Base-by-base conservation (phyloP, 345 rosid genomes). In the Arabidopsis arenosa region DNA sequence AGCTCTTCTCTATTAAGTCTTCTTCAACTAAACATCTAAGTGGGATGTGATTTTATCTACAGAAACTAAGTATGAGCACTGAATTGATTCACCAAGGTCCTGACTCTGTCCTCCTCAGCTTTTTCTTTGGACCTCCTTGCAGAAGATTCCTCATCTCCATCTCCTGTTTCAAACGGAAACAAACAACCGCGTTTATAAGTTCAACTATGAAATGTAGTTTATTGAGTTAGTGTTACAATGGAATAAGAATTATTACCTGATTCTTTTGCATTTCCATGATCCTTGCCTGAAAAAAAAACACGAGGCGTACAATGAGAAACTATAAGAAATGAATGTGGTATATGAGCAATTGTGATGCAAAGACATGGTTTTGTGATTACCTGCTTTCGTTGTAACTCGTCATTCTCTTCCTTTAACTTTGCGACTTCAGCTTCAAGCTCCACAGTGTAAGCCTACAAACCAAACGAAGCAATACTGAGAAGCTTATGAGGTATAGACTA, bases 401-500 rank as follows among this genome's bases (percentile, higher is more conserved):
- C 73, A 14, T 93, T 96, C 77, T 90, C 99, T 80, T 87, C 92
- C 59, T 93, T 92, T 52, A 93, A 74, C 81, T 89, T 91, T 11
- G 90, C 92, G 66, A 90, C 85, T 85, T 96, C 98, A 48, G 90
- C 93, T 89, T 96, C 98, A 83, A 96, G 82, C 77, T 96, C 98
- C 90, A 72, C 84, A 2, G 99, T 96, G 74, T 93, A 95, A 75
- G 97, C 99, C 99, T 95, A 72, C 17, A 35, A 36, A 76, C 7
- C 75, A 75, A 66, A 67, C 0, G 21, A 57, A 40, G 12, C 45
- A 72, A 9, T n/a, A 45, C n/a, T 72, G 5, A 70, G 66, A 63
- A 66, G 59, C 58, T 8, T 56, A 6, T 30, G 52, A 49, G 66
- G 55, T 28, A 32, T 17, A 51, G 12, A 37, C 10, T 32, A 55